Evolutionary conservation across 2,329 filamentous ascomycete genomes (phyloP), one percentile per base, ranked within the genome.

Genomic region (Penicillium sp.): DNA sequence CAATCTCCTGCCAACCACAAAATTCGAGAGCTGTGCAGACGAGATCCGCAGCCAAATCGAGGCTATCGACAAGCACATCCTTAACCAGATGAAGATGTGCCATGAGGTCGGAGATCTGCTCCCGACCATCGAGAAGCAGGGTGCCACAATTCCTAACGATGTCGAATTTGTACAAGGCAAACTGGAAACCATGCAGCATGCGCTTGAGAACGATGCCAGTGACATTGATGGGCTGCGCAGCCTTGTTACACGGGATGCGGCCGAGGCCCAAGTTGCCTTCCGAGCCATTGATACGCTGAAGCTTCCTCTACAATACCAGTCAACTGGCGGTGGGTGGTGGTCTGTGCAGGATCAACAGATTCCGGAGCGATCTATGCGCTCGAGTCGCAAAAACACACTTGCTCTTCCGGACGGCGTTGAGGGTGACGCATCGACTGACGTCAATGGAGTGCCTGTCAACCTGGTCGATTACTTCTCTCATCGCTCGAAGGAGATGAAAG

Each of bases 21-120:
- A 94, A 60, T 97, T 94, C 79, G 91, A 92, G 70, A 93, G 96
- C 73, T 87, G 96, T 29, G 86, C 90, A 59, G 89, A 93, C 64
- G 86, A 90, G 31, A 80, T 96, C 16, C 91, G 96, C 70, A 84
- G 86, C 60, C 79, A 91, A 64, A 89, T 99, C 60, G 85, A 90
- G 60, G 77, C 81, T 10, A 85, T 96, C 61, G 93, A 99, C 74
- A 84, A 84, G 57, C 85, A 88, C 62, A 93, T 99, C 65, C 85
- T 91, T 66, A 82, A 83, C 53, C 91, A 94, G 70, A 92, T 96
- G 68, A 82, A 83, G 57, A 74, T 79, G 58, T 87, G 88, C 73
- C 88, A 90, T 70, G 85, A 89, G 65, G 85, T 95, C 64, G 87
- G 93, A 56, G 87, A 90, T 60, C 84, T 90, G 52, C 78, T 89